phyloP scores from a whole-genome alignment of 2,329 filamentous ascomycete species.

The Ophiostoma ulmi region DNA sequence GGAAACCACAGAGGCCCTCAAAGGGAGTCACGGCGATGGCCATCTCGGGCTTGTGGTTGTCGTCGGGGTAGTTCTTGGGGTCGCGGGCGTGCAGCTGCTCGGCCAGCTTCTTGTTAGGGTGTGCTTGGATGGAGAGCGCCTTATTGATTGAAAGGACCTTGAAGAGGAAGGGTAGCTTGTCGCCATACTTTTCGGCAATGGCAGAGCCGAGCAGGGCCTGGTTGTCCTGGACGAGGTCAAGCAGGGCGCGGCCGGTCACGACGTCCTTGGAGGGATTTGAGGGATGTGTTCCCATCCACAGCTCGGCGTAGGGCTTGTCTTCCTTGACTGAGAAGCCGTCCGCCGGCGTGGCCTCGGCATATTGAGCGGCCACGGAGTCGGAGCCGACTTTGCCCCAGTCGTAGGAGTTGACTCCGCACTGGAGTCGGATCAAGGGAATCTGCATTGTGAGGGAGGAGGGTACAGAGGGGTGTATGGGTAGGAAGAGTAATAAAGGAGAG shows the following conservation, averaged over 20 bases:
- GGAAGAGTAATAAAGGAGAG: neutral
- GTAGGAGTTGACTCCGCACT: constrained; percentile 94
- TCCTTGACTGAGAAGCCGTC: constrained; percentile 70
- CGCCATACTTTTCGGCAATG: constrained; percentile 67
- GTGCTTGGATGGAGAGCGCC: constrained; percentile 93
- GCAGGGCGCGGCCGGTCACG: constrained; percentile 73
- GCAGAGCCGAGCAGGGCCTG: constrained; percentile 70
- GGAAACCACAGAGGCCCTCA: constrained; percentile 92
- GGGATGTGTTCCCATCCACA: constrained; percentile 99
- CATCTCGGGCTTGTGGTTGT: constrained; percentile 99
- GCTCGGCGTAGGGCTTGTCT: constrained; percentile 83
- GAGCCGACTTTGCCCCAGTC: constrained; percentile 96
- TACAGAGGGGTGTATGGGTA: neutral
- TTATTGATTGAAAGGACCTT: constrained; percentile 96
- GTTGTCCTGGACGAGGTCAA: constrained; percentile 85
- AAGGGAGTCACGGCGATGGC: constrained; percentile 95
- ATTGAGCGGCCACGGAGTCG: constrained; percentile 82
- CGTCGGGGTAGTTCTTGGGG: constrained; percentile 92
- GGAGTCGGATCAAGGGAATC: constrained; percentile 77
- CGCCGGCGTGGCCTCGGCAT: constrained; percentile 76
- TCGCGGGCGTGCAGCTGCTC: constrained; percentile 82
- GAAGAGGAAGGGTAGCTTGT: constrained; percentile 91
- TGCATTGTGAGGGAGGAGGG: constrained; percentile 47
- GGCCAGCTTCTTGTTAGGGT: constrained; percentile 91
- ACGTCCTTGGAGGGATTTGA: constrained; percentile 91